Evolutionary conservation across 441 rosid species (phyloP), one percentile per base, ranked within the genome.

Genomic region (Croton setiger): DNA sequence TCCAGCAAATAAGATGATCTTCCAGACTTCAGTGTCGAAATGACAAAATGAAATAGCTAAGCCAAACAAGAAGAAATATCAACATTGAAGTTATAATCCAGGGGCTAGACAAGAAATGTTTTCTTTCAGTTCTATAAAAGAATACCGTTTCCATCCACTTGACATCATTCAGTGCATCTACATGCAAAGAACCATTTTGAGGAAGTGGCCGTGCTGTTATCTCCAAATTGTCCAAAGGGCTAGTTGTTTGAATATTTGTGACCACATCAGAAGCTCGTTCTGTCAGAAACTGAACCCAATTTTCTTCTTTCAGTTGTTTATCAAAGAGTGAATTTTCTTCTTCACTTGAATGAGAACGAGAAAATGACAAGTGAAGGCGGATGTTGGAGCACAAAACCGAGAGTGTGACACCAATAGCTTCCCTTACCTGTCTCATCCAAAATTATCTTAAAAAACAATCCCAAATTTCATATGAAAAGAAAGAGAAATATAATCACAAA

Each of bases 121-220:
- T 36, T 59, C 11, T 48, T 39, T 72, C 36, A 37, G 43, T 3
- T 63, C 55, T 68, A 71, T 17, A 66, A 62, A 66, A 75, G 67
- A 71, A 65, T 92, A 96, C 99, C 92, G 98, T 87, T 76, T 96
- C 99, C 97, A 96, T 96, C 99, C 99, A 96, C 84, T 91, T 92
- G 75, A 89, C 88, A 75, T 96, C 97, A 70, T 89, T 92, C 66
- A 78, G 90, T 51, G 85, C 79, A 79, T 84, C 91, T 5, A 88
- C 85, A 76, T 84, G 82, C 69, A 82, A 72, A 67, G 55, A 72
- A 71, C 81, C 91, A 81, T 82, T 86, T 75, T 79, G 85, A 74
- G 78, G 68, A 74, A 72, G 74, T 39, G 71, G 76, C 71, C 79
- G 80, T 60, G 81, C 48, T 60, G 82, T 80, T 64, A 62, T 76